Base-by-base conservation (phyloP, 257 asterid genomes). In the Thymus quinquecostatus region DNA sequence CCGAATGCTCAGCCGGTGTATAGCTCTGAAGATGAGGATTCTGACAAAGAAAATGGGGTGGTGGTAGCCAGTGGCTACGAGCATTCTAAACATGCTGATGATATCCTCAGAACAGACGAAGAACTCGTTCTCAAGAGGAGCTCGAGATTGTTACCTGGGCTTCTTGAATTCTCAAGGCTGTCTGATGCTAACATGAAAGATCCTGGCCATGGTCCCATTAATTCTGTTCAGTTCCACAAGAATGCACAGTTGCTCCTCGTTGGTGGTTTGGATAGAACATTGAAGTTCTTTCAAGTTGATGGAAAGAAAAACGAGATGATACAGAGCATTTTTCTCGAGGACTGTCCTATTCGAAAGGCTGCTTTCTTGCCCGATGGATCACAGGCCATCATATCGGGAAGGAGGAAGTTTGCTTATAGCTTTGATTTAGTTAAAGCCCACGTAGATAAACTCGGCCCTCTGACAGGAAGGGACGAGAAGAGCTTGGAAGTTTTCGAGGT, bases 321-420 rank as follows among this genome's bases (percentile, higher is more conserved):
- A 13, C 96, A 92, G 67, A 91, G 93, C 82, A 80, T 95, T 55
- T 92, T 89, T 70, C 89, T 95, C 5, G 97, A 89, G 61, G 92
- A 85, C 71, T 95, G 90, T 60, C 99, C 97, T 0, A 84, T 95
- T 73, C 73, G 86, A 38, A 89, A 88, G 80, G 98, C 99, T 28
- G 83, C 94, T 45, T 95, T 92, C 78, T 75, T 88, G 57, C 98
- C 97, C 4, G 96, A 95, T 74, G 99, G 99, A 11, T 89, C 99
- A 10, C 89, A 87, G 61, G 96, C 81, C 64, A 87, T 92, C 40
- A 75, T 87, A 48, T 76, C 97, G 1, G 97, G 99, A 65, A 82
- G 99, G 82, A 84, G 99, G 74, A 92, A 88, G 84, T 89, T 88
- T 75, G 95, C 92, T 64, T 92, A 89, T 71, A 79, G 86, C 86